Percentiles rank a stretch among this genome's conserved stretches.
These are phyloP conservation scores for Thoreauomyces humboldtii DNA, from an alignment of 192 early-diverging fungal species.

Conservation along the genomic window DNA sequence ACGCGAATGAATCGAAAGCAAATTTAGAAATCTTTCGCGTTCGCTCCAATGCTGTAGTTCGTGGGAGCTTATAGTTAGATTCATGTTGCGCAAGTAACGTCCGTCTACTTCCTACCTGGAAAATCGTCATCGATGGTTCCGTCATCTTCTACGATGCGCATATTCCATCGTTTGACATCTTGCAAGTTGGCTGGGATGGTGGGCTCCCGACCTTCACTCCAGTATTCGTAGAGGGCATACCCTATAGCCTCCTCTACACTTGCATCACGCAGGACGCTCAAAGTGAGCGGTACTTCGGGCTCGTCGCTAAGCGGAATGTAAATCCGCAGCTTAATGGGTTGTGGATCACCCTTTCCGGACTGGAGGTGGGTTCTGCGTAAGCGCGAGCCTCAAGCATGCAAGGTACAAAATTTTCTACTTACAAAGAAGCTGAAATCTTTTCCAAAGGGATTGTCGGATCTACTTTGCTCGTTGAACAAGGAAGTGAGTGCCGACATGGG, in stretches of 20 bases:
- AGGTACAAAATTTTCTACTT: slow-evolving; percentile 7
- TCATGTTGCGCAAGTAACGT: not conserved
- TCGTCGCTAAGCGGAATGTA: slow-evolving; percentile 37
- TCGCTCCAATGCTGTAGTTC: slow-evolving; percentile 75
- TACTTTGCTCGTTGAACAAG: slow-evolving; percentile 33
- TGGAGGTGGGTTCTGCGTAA: not conserved
- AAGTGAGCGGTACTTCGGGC: slow-evolving; percentile 43
- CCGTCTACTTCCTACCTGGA: slow-evolving; percentile 64
- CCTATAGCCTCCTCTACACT: slow-evolving; percentile 94
- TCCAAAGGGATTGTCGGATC: slow-evolving; percentile 45
- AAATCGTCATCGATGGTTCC: slow-evolving; percentile 96
- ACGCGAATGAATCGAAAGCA: slow-evolving; percentile 86
- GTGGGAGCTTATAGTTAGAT: not conserved
- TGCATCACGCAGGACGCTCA: slow-evolving; percentile 75
- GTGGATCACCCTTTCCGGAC: slow-evolving; percentile 44
- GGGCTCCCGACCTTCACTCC: slow-evolving; percentile 66
- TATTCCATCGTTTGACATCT: slow-evolving; percentile 78
- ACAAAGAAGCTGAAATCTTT: slow-evolving; percentile 43
- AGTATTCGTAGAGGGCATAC: slow-evolving; percentile 84
- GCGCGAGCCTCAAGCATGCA: no score
- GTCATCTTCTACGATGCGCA: slow-evolving; percentile 94
- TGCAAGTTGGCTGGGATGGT: slow-evolving; percentile 57
- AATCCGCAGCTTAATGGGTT: slow-evolving; percentile 39
- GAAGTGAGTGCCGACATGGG: slow-evolving; percentile 37
- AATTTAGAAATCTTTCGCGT: slow-evolving; percentile 80